phyloP scores from a whole-genome alignment of 1,284 basidiomycete genomes.

The Ceratobasidium sp. region DNA sequence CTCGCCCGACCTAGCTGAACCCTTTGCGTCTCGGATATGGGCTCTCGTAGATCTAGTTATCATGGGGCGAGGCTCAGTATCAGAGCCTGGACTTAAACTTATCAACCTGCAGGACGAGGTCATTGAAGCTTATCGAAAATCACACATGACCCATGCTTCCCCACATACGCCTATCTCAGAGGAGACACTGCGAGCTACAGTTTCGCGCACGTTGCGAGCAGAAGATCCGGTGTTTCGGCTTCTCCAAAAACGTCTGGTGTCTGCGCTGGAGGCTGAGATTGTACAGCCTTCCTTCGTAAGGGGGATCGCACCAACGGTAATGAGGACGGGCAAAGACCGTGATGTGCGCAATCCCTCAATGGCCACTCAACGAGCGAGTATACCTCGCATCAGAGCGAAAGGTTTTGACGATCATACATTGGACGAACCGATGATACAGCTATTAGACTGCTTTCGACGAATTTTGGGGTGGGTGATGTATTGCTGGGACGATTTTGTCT shows the following conservation, averaged over 20 bases:
- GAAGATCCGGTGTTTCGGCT: conserved; percentile 27
- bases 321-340: background rate
- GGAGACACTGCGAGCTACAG: background rate
- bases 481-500: conserved; percentile 32
- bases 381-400: background rate
- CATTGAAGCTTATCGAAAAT: background rate
- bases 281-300: background rate
- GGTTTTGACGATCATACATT: conserved; percentile 11
- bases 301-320: background rate
- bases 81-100: conserved; percentile 7
- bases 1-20: too few species aligned
- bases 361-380: background rate
- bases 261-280: conserved; percentile 19
- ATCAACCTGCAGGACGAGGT: conserved; percentile 29
- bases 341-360: background rate
- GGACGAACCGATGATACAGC: background rate
- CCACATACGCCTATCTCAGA: background rate
- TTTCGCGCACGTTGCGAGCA: conserved; percentile 21
- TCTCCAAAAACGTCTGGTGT: conserved; percentile 15
- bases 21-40: conserved; percentile 18
- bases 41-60: background rate
- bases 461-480: conserved; percentile 4
- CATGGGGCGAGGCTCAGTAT: background rate
- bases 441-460: background rate
- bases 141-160: background rate